Evolutionary conservation across 495 filamentous ascomycete species (phyloP), one percentile per base, ranked within the genome.

Genomic region (Lophiostoma macrostomum): DNA sequence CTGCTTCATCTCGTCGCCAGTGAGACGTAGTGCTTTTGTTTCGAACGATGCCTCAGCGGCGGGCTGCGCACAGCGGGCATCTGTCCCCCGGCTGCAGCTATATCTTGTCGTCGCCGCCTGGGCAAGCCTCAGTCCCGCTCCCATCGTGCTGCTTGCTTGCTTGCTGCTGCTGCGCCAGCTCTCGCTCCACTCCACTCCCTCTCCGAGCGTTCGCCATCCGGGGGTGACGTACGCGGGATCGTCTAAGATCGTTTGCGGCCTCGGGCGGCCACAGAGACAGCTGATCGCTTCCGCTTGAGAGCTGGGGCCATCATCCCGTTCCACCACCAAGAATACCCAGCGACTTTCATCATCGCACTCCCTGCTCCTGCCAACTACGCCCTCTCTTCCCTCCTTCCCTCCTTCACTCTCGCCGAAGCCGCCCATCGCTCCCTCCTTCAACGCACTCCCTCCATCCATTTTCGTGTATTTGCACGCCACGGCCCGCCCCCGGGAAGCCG

Each of bases 401-500:
- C n/a, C 52, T 28, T 54, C 64, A 49, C 30, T 56, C 52, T 44
- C 60, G 64, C 19, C 44, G 29, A 31, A 40, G 22, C 41, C 38
- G n/a, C 30, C 48, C 30, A 63, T 51, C 59, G 60, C 60, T 65
- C 62, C 58, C 50, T 65, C 50, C 49, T 56, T 61, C 50, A 38
- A 30, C 38, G 48, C 59, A 44, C 42, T 58, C 59, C 18, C 60
- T 50, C 53, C 25, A 30, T 59, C 59, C 49, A 32, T 28, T 6
- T 58, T 46, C 38, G n/a, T 50, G 35, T 27, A 24, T 18, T 42
- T 52, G 41, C 13, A 42, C 50, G 38, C 35, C 52, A 37, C 48
- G 29, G 35, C 44, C 49, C 61, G 40, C 48, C 35, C 24, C 47
- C 13, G 39, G 47, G 55, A 57, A 57, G 40, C 47, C 47, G 47